A percentile compares a stretch with the other conserved stretches of the same genome.
These are phyloP conservation scores for Psilocybe azurescens DNA, from an alignment of 768 basidiomycete genomes.

Conservation along the genomic window DNA sequence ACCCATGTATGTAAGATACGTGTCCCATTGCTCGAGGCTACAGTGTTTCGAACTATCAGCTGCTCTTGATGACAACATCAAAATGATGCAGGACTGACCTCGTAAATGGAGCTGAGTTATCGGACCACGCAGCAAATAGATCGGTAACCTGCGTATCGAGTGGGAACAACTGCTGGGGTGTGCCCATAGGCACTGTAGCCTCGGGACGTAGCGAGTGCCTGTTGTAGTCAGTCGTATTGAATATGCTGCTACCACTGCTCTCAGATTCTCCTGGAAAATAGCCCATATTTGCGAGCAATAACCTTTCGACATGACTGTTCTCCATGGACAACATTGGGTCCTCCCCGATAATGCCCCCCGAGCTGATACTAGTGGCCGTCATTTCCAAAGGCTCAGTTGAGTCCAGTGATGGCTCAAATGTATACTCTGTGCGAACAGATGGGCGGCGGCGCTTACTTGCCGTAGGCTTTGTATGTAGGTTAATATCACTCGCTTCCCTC, in stretches of 20 bases:
- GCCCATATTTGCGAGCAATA: conserved; percentile 29
- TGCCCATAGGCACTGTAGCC: background rate
- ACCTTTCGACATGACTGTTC: conserved; percentile 2
- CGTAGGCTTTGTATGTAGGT: background rate
- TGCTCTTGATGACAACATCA: background rate
- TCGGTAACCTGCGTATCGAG: background rate
- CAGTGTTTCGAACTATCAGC: background rate
- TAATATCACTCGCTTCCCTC: background rate
- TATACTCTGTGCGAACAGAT: background rate
- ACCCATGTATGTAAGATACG: conserved; percentile 13
- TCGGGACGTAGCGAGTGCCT: background rate
- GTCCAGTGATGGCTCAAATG: background rate
- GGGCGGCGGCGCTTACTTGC: background rate
- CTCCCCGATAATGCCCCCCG: conserved; percentile 22
- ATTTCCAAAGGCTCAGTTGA: background rate
- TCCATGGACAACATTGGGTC: background rate
- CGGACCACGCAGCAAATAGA: background rate
- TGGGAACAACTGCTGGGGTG: background rate
- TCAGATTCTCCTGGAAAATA: conserved; percentile 13
- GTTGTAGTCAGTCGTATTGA: background rate
- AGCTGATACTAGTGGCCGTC: background rate
- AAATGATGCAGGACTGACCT: background rate
- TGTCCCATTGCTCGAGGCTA: conserved; percentile 13
- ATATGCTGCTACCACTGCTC: conserved; percentile 12
- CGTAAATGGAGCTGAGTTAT: background rate